Evolutionary conservation across 1,139 yeast species (phyloP).

Genomic region (Arxiozyma slooffiae): DNA sequence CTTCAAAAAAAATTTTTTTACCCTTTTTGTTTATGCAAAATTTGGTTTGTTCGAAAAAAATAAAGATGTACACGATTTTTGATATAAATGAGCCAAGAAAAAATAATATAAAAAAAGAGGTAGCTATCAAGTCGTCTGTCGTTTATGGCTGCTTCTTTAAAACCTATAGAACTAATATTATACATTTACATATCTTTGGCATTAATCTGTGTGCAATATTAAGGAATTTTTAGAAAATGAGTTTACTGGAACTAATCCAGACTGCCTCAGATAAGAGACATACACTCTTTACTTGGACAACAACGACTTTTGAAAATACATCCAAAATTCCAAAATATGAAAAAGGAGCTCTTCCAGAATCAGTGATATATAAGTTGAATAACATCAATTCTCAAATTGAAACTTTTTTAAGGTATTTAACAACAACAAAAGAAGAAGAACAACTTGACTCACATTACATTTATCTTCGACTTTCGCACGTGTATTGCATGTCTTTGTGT

Average conservation of each 20-base stretch:
- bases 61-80: too few relatives aligned
- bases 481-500: slow-evolving; percentile 15
- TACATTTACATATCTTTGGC: not conserved
- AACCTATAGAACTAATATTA: too few relatives aligned
- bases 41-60: too few relatives aligned
- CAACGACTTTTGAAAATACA: slow-evolving; percentile 12
- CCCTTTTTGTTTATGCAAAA: too few relatives aligned
- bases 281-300: slow-evolving; percentile 17
- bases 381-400: not conserved
- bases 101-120: too few relatives aligned
- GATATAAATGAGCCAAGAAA: too few relatives aligned
- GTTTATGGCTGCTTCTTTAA: too few relatives aligned
- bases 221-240: not conserved
- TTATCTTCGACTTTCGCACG: slow-evolving; percentile 16
- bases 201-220: not conserved
- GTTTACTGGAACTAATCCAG: slow-evolving; percentile 4
- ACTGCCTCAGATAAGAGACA: slow-evolving; percentile 13
- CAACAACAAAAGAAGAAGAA: slow-evolving; percentile 9
- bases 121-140: too few relatives aligned
- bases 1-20: too few relatives aligned
- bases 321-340: slow-evolving; percentile 5
- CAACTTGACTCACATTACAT: slow-evolving; percentile 17
- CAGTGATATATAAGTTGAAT: slow-evolving; percentile 1
- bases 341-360: slow-evolving; percentile 2
- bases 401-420: slow-evolving; percentile 5